A percentile compares a stretch with the other conserved stretches of the same genome.
phyloP scores from a whole-genome alignment of 116 monocot genomes.

The Iris pallida region DNA sequence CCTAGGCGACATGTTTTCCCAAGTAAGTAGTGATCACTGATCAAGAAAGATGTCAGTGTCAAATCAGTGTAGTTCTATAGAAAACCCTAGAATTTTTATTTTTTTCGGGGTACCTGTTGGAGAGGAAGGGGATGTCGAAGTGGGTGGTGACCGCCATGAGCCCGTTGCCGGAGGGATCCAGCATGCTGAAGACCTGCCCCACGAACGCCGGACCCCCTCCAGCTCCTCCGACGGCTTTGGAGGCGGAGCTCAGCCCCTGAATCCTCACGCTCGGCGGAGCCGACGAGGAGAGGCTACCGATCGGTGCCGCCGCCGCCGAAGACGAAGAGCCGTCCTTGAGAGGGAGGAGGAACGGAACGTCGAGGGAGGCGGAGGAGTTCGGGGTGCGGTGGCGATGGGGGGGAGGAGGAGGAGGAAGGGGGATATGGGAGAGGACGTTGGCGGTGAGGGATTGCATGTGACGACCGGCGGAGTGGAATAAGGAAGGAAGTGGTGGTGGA shows the following conservation, averaged over 20 bases:
- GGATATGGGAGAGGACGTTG: constrained; percentile 44
- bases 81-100: no score
- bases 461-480: constrained; percentile 12
- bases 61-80: no score
- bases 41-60: no score
- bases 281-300: constrained; percentile 36
- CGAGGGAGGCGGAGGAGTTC: background rate
- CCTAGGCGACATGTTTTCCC: no score
- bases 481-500: background rate
- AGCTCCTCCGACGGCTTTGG: constrained; percentile 16
- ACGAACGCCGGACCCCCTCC: constrained; percentile 66
- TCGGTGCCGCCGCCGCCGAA: constrained; percentile 7
- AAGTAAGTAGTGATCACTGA: no score
- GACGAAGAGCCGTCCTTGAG: constrained; percentile 14
- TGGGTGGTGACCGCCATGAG: constrained; percentile 85
- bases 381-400: no score
- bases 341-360: constrained; percentile 16
- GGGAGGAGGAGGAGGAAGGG: constrained; percentile 3
- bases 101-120: constrained; percentile 80
- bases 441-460: constrained; percentile 41
- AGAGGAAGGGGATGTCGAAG: constrained; percentile 66
- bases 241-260: constrained; percentile 34
- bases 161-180: constrained; percentile 88
- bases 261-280: constrained; percentile 24
- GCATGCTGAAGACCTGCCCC: constrained; percentile 97